Conservation (phyloP, 768 basidiomycete genomes). For the Suillus americanus region DNA sequence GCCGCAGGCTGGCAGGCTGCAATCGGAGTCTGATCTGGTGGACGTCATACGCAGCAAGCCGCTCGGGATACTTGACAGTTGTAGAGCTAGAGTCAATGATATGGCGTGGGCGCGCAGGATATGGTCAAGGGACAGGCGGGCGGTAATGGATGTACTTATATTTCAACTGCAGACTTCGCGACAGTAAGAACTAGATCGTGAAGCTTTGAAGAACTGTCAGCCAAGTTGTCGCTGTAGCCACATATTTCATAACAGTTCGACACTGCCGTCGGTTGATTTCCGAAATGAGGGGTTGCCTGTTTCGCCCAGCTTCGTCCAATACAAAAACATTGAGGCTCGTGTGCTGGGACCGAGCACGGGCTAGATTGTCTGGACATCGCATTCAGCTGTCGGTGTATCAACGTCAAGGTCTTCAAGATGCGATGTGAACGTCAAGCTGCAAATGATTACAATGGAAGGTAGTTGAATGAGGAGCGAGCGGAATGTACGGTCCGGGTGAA, state of each 20-base stretch:
- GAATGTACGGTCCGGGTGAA: neutral
- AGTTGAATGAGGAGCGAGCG: too few species aligned
- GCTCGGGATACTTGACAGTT: neutral
- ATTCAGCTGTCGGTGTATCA: neutral
- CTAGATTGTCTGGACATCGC: neutral
- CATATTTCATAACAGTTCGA: constrained; percentile 6
- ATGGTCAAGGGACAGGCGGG: neutral
- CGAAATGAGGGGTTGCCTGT: constrained; percentile 49
- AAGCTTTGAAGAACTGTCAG: neutral
- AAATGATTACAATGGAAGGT: neutral
- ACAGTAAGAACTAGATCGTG: neutral
- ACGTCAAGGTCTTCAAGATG: neutral
- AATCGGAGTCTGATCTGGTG: neutral
- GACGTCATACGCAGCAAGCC: neutral
- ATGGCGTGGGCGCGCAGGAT: neutral
- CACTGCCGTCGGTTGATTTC: constrained; percentile 39
- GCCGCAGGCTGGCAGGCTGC: neutral
- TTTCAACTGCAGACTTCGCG: neutral
- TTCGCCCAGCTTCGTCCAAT: constrained; percentile 27
- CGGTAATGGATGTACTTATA: neutral
- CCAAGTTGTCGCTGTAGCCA: neutral
- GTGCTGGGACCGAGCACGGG: constrained; percentile 7
- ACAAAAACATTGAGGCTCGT: neutral
- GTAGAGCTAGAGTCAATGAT: neutral
- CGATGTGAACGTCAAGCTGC: neutral